Evolutionary conservation across 2,329 filamentous ascomycete genomes (phyloP), one percentile per base, ranked within the genome.

Genomic region (Endothia cerciana): DNA sequence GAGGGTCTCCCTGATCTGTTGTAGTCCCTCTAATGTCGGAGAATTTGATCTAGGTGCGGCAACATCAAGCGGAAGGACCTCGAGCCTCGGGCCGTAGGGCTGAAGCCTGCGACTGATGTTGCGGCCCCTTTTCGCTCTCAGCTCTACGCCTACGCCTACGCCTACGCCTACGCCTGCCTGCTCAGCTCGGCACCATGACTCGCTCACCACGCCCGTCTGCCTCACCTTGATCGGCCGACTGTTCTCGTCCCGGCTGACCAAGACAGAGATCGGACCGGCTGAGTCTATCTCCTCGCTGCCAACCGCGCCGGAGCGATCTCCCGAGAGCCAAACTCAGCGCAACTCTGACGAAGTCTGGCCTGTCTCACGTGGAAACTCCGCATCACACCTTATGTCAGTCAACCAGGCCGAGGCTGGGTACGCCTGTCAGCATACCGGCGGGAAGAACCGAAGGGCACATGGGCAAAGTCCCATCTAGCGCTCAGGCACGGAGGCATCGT

Each of bases 361-460:
- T 60, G 64, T 64, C 57, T 66, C 62, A 61, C 65, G 36, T 47
- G 45, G 58, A 59, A 47, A n/a, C 47, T 58, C 41, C 61, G 41
- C 38, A 22, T 7, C 13, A 17, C 47, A 8, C 13, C 28, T 28
- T 30, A 3, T 10, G n/a, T 49, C 45, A 25, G n/a, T 49, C 45
- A 49, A 22, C 15, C 45, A 49, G 8, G 45, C 8, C 22, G 15
- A 11, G 13, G 25, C 47, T 13, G 47, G 25, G 28, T 51, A 11
- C 28, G 30, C 28, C 51, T 36, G 30, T 55, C 51, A 55, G 30
- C 51, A 36, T 25, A 3, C 19, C 30, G 28, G 19, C 28, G 30
- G 51, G 19, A 33, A 55, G 28, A n/a, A 55, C 51, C 17, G 51
- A 33, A 55, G 51, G 51, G n/a, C 51, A 36, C 51, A 36, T 28